These are phyloP conservation scores for Cajanus cajan DNA, from an alignment of 306 rosid species.

Conservation along the genomic window DNA sequence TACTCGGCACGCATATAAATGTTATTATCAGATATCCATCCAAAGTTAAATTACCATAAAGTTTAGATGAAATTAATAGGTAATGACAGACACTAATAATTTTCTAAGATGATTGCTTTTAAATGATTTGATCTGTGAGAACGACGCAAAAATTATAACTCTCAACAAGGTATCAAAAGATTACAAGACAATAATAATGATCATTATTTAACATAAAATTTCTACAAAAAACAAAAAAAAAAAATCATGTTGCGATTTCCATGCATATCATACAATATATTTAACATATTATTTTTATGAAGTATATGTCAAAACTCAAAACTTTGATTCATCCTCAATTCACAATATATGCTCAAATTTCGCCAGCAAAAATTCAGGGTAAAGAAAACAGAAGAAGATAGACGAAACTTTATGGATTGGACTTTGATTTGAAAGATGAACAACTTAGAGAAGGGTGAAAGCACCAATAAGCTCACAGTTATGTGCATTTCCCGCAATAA, in stretches of 20 bases:
- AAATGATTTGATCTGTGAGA: neutral
- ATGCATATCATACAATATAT: neutral
- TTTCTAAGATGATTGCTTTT: neutral
- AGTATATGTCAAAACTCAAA: neutral
- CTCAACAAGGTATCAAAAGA: neutral
- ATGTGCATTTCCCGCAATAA: constrained; percentile 31
- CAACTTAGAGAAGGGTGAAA: neutral
- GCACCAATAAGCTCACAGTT: constrained; percentile 21
- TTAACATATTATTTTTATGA: neutral
- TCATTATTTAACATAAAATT: neutral
- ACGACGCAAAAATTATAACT: neutral
- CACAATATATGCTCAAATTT: neutral
- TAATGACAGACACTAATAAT: neutral
- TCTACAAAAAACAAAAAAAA: neutral
- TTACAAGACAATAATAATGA: neutral
- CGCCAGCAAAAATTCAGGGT: neutral
- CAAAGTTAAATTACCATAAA: neutral
- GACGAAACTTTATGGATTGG: constrained; percentile 18
- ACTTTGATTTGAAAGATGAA: constrained; percentile 40
- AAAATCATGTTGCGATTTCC: neutral
- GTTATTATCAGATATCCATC: neutral
- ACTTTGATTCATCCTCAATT: neutral
- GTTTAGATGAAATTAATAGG: neutral
- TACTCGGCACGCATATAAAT: neutral
- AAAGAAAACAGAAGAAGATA: neutral